Evolutionary conservation across 257 asterid genomes (phyloP).

Genomic region (Asclepias syriaca): DNA sequence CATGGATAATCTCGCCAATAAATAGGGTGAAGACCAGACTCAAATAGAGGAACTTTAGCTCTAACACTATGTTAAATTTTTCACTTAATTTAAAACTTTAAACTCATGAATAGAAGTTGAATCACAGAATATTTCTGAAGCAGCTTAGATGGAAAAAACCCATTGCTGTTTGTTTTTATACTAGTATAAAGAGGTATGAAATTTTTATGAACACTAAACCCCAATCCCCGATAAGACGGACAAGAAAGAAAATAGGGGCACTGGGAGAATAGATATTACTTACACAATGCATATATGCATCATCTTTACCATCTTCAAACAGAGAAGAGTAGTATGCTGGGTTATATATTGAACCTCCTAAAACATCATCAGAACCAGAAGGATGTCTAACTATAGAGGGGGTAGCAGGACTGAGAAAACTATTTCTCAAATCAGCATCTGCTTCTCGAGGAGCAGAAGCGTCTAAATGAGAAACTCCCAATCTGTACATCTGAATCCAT

Average conservation of each 20-base stretch:
- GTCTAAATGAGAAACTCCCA: slow-evolving; percentile 69
- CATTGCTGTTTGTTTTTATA: not conserved
- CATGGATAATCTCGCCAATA: too few relatives aligned
- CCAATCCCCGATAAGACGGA: too few relatives aligned
- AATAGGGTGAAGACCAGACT: too few relatives aligned
- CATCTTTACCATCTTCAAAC: slow-evolving; percentile 66
- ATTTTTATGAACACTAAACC: too few relatives aligned
- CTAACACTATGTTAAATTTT: too few relatives aligned
- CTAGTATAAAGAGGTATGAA: not conserved
- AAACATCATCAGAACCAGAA: slow-evolving; percentile 59
- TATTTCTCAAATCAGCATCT: slow-evolving; percentile 68
- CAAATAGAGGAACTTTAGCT: too few relatives aligned
- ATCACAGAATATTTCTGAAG: not conserved
- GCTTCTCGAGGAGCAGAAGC: slow-evolving; percentile 55
- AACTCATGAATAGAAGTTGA: too few relatives aligned
- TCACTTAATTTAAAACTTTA: too few relatives aligned
- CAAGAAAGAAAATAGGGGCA: too few relatives aligned
- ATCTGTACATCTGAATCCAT: slow-evolving; percentile 96
- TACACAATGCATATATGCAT: slow-evolving; percentile 44
- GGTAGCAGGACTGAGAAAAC: slow-evolving; percentile 80
- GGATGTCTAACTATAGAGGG: slow-evolving; percentile 49
- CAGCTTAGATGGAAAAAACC: not conserved
- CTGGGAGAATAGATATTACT: slow-evolving; percentile 15
- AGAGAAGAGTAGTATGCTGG: slow-evolving; percentile 79
- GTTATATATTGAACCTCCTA: slow-evolving; percentile 77